Conservation (phyloP, 169 alveolate genomes). For the Plasmodium malariae region DNA sequence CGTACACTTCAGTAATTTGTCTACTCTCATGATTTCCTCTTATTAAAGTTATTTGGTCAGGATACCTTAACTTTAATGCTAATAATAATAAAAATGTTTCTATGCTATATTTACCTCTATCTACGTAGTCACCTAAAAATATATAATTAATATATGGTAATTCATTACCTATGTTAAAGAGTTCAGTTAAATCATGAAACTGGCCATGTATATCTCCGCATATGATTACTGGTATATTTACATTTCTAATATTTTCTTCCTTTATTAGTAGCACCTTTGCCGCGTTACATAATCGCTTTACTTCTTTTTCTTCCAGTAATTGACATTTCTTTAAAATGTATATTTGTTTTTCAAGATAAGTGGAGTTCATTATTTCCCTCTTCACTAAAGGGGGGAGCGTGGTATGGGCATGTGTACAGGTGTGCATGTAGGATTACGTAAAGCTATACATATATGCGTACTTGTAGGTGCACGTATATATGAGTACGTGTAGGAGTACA, state of each 20-base stretch:
- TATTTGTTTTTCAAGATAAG: slow-evolving; percentile 24
- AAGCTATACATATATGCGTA: no score
- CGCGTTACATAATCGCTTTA: slow-evolving; percentile 24
- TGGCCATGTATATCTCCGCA: slow-evolving; percentile 99
- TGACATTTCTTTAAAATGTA: slow-evolving; percentile 57
- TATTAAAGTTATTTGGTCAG: slow-evolving; percentile 95
- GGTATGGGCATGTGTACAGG: not conserved
- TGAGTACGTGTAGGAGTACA: not conserved
- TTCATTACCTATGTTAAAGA: slow-evolving; percentile 92
- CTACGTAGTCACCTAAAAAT: slow-evolving; percentile 99
- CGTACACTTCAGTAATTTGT: slow-evolving; percentile 98
- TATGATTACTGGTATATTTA: slow-evolving; percentile 97
- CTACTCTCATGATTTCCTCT: slow-evolving; percentile 99
- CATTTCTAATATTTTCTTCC: slow-evolving; percentile 41
- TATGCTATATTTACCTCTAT: slow-evolving; percentile 98
- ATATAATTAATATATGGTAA: slow-evolving; percentile 91
- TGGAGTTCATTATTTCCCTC: slow-evolving; percentile 38
- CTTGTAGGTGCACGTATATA: not conserved
- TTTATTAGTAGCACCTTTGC: slow-evolving; percentile 31
- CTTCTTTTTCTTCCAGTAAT: slow-evolving; percentile 41
- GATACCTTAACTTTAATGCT: slow-evolving; percentile 97
- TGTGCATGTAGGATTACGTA: no score
- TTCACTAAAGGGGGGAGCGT: not conserved
- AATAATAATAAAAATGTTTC: slow-evolving; percentile 97
- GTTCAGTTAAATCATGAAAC: slow-evolving; percentile 94